Conservation (phyloP, 2,329 filamentous ascomycete genomes). For the Reticulascus tulasneorum region DNA sequence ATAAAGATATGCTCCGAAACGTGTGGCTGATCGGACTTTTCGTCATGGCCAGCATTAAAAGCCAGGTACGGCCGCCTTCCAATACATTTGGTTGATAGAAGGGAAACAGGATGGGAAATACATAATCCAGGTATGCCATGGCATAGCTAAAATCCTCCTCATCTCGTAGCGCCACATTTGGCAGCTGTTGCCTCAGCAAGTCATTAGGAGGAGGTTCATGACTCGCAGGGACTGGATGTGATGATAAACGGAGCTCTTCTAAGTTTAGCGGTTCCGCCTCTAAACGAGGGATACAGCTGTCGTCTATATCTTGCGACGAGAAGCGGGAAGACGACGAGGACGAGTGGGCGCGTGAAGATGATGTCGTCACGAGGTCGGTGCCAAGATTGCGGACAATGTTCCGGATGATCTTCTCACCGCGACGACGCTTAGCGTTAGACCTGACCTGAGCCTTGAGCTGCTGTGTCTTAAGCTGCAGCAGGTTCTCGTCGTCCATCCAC, state of each 20-base stretch:
- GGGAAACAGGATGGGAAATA: slow-evolving; percentile 60
- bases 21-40: slow-evolving; percentile 56
- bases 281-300: too few species aligned
- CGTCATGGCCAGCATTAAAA: slow-evolving; percentile 51
- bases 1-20: slow-evolving; percentile 50
- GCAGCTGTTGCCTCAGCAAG: too few species aligned
- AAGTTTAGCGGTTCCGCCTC: too few species aligned
- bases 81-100: slow-evolving; percentile 54
- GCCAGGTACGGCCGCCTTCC: slow-evolving; percentile 54
- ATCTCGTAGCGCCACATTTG: too few species aligned
- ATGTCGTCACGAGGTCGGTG: too few species aligned
- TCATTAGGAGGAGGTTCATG: too few species aligned
- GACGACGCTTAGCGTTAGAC: slow-evolving; percentile 11
- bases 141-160: slow-evolving; percentile 31
- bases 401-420: slow-evolving; percentile 37
- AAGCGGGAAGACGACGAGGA: too few species aligned
- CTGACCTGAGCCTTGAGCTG: slow-evolving; percentile 17
- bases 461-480: slow-evolving; percentile 15
- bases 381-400: slow-evolving; percentile 3
- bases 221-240: too few species aligned
- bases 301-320: too few species aligned
- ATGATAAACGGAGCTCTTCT: too few species aligned
- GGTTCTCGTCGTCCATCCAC: slow-evolving; percentile 48
- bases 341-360: too few species aligned
- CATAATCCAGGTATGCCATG: slow-evolving; percentile 58